Evolutionary conservation across 208 protist genomes (phyloP).

Genomic region (Crithidia acanthocephali): DNA sequence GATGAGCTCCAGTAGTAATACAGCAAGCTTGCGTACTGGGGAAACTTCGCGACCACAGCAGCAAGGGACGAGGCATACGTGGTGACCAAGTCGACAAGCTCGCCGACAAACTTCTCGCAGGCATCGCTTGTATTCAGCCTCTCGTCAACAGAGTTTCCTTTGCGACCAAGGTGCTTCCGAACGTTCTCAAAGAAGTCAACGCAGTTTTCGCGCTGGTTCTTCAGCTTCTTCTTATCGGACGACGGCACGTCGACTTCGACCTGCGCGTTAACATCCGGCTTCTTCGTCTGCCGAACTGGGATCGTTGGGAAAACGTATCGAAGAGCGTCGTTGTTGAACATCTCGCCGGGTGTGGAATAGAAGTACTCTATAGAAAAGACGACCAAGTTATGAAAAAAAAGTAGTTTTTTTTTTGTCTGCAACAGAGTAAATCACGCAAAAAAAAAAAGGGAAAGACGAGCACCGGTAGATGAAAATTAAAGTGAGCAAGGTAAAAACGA

Average conservation of each 20-base stretch:
- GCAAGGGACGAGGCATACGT: constrained; percentile 40
- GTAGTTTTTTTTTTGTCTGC: too few relatives aligned
- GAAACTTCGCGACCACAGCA: constrained; percentile 33
- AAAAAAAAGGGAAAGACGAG: constrained; percentile 14
- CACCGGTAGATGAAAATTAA: too few relatives aligned
- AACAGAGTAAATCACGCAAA: too few relatives aligned
- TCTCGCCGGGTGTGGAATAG: background rate
- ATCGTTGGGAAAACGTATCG: constrained; percentile 29
- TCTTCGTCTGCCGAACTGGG: constrained; percentile 21
- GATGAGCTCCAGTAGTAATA: constrained; percentile 71
- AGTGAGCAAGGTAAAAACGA: too few relatives aligned
- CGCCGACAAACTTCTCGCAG: constrained; percentile 40
- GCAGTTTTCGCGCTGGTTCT: constrained; percentile 39
- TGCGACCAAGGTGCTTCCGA: constrained; percentile 25
- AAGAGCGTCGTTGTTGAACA: constrained; percentile 21
- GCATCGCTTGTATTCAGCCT: constrained; percentile 13
- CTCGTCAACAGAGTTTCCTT: constrained; percentile 23
- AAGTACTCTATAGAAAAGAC: background rate
- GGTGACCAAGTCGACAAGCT: constrained; percentile 38
- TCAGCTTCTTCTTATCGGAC: constrained; percentile 42
- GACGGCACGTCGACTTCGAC: constrained; percentile 38
- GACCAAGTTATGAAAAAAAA: background rate
- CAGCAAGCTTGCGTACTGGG: constrained; percentile 41
- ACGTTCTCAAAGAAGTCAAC: constrained; percentile 42
- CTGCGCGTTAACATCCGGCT: constrained; percentile 36